Conservation (phyloP, 192 early-diverging fungal species). For the Funneliformis geosporum region DNA sequence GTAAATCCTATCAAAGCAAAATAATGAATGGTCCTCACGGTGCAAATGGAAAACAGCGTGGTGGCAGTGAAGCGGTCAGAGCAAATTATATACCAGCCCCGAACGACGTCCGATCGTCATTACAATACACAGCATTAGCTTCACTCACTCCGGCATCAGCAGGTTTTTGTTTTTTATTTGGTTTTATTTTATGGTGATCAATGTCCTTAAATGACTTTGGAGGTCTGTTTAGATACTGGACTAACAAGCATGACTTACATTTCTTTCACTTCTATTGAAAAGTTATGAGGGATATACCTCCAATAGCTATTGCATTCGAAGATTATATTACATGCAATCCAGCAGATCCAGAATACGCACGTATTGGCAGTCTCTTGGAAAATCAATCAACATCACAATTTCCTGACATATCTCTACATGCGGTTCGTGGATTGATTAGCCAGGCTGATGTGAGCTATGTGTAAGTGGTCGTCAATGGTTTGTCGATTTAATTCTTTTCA, state of each 20-base stretch:
- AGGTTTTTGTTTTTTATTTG: conserved; percentile 25
- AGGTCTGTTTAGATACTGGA: neutral
- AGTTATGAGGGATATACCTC: conserved; percentile 22
- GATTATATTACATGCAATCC: conserved; percentile 25
- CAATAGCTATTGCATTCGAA: conserved; percentile 23
- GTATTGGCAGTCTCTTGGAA: conserved; percentile 11
- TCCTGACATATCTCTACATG: conserved; percentile 7
- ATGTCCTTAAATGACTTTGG: neutral
- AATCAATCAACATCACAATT: neutral
- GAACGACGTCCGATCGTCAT: conserved; percentile 13
- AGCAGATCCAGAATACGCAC: conserved; percentile 22
- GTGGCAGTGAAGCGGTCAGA: neutral
- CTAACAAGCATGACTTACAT: neutral
- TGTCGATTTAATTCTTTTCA: neutral
- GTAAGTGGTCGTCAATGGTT: conserved; percentile 1
- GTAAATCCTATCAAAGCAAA: neutral
- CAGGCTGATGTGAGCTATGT: conserved; percentile 34
- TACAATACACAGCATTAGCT: conserved; percentile 22
- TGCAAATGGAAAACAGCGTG: conserved; percentile 1
- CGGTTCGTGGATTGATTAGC: conserved; percentile 7
- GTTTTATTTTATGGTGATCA: neutral
- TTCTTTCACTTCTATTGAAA: neutral
- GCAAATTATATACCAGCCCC: neutral
- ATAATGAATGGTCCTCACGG: conserved; percentile 7
- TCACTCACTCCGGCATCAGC: conserved; percentile 26